Percentiles rank a stretch among this genome's conserved stretches.
Evolutionary conservation across 306 rosid species (phyloP).

Genomic region (Casuarina equisetifolia): DNA sequence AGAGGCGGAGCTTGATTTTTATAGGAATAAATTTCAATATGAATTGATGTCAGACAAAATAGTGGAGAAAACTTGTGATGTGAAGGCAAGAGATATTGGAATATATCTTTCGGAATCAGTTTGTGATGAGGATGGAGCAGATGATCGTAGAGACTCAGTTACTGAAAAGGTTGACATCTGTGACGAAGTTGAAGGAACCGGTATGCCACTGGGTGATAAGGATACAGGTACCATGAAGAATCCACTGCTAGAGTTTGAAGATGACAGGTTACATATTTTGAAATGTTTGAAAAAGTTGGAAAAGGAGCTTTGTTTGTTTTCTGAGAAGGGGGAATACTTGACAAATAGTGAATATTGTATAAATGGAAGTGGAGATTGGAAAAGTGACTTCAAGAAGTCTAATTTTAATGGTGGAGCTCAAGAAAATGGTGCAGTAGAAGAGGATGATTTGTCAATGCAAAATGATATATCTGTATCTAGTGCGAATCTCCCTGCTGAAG

Average conservation of each 20-base stretch:
- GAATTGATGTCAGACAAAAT: conserved; percentile 41
- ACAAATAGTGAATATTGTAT: conserved; percentile 33
- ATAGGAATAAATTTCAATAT: conserved; percentile 49
- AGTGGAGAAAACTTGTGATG: conserved; percentile 42
- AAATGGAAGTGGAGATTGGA: conserved; percentile 21
- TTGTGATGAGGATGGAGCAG: conserved; percentile 32
- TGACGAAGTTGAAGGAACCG: conserved; percentile 32
- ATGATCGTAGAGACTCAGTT: conserved; percentile 23
- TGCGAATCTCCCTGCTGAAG: conserved; percentile 19
- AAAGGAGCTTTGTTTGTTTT: conserved; percentile 56
- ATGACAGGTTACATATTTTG: conserved; percentile 56
- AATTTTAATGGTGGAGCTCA: conserved; percentile 23
- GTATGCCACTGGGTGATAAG: conserved; percentile 24
- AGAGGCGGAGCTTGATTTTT: conserved; percentile 60
- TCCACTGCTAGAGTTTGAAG: conserved; percentile 47
- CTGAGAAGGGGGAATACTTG: conserved; percentile 19
- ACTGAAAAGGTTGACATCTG: conserved; percentile 32
- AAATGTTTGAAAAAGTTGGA: conserved; percentile 67
- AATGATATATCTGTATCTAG: conserved; percentile 36
- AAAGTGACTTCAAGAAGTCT: conserved; percentile 10
- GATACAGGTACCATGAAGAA: conserved; percentile 31
- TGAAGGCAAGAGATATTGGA: conserved; percentile 72
- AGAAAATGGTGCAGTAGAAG: conserved; percentile 28
- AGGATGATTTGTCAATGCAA: conserved; percentile 24
- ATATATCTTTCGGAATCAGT: conserved; percentile 53